Base-by-base conservation (phyloP, 2,329 filamentous ascomycete species). In the Penicillium crustosum region DNA sequence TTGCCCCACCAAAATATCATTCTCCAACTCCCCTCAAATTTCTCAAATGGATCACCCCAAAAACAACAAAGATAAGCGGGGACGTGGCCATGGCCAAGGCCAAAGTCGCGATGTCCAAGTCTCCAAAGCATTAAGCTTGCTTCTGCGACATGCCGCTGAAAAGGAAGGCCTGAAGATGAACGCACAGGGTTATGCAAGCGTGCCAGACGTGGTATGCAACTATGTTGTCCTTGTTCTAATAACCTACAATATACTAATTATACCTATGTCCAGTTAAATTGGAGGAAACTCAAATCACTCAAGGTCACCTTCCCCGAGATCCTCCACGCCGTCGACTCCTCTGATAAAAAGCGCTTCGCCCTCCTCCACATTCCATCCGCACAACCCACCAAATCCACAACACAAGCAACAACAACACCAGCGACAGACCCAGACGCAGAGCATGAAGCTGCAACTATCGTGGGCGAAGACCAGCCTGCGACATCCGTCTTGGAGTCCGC, bases 321-420 rank as follows among this genome's bases (percentile, higher is more conserved):
- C 61, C 80, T 84, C 53, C 73, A 81, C 10, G 82, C 88, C 17
- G 92, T 97, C 13, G 75, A 79, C 15, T 83, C 83, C 49, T 95
- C 91, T 70, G 90, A 93, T 69, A 99, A 99, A 78, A 89, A 97
- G 75, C 89, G 94, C 39, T 99, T 95, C 79, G 85, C 87, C 2
- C 81, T 97, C 69, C 87, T 91, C 53, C 83, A 83, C 45, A 82
- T 74, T 8, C 72, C 71, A 15, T 65, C 68, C 23, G 55, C 69
- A 17, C 47, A 64, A 17, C 56, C 61, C 31, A 58, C 63, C 17
- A 52, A 68, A 54, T 53, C 68, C 23, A 64, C 60, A 8, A 53
- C 47, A 8, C 54, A 59, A 31, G 58, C 61, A 10, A 64, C 57
- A 19, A 56, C 55, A 15, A 27, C 70, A 12, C 60, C 61, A 9